Evolutionary conservation across 1,139 yeast species (phyloP), one percentile per base, ranked within the genome.

Genomic region (Sugiyamaella novakii): DNA sequence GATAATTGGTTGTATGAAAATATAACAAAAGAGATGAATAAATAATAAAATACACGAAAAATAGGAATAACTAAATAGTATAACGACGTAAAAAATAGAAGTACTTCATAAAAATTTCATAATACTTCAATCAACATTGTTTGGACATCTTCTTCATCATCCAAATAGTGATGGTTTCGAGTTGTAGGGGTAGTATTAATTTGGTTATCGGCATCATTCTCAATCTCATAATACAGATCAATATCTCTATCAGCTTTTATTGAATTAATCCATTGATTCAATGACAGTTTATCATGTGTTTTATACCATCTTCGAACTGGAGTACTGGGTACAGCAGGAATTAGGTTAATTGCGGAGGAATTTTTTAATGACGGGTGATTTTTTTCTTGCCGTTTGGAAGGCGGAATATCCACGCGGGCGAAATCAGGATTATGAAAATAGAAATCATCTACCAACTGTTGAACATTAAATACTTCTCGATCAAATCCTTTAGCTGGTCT

Each of bases 91-190:
- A n/a, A n/a, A n/a, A n/a, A n/a, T n/a, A n/a, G n/a, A n/a, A n/a
- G n/a, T n/a, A n/a, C n/a, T n/a, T n/a, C n/a, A n/a, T n/a, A n/a
- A n/a, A n/a, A n/a, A n/a, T n/a, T n/a, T n/a, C n/a, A n/a, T n/a
- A n/a, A n/a, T n/a, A n/a, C n/a, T n/a, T 31, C 19, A 31, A 17
- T 31, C 21, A 31, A 31, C 17, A 31, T 17, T 3, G 35, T 15
- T 31, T 17, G 35, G 7, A 31, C 21, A 31, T 31, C 35, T 31
- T 31, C 35, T 15, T 31, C 35, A 31, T 31, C 35, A 8, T 31
- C 35, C 35, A 31, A 15, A 31, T 31, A 31, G 7, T n/a, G 15
- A 17, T 15, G 35, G 5, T 31, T 31, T 2, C 17, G 15, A 4
- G 35, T 8, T 3, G 3, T 4, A 17, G 12, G 14, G 14, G 3